phyloP scores from a whole-genome alignment of 2,329 filamentous ascomycete species.

The Cadophora sp. region DNA sequence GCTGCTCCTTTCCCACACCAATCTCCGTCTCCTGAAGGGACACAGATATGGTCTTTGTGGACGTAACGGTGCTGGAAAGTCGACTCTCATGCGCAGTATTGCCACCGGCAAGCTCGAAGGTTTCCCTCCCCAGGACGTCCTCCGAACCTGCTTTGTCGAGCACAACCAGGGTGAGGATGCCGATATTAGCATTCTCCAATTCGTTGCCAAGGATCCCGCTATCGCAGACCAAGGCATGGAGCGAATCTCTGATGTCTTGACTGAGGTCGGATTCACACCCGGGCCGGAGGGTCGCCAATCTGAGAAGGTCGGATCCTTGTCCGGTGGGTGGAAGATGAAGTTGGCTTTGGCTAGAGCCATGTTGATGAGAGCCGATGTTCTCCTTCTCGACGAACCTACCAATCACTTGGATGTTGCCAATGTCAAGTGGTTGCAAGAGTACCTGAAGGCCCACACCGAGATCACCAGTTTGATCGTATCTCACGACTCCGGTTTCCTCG shows the following conservation, averaged over 20 bases:
- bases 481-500: conserved; percentile 97
- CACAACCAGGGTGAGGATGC: conserved; percentile 99
- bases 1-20: conserved; percentile 95
- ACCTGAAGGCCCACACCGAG: conserved; percentile 93
- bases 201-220: conserved; percentile 86
- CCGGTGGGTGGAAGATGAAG: conserved; percentile 99
- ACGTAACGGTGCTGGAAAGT: conserved; percentile 97
- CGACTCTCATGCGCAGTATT: conserved; percentile 98
- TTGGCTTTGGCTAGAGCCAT: conserved; percentile 93
- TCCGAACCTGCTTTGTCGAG: conserved; percentile 97
- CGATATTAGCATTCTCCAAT: conserved; percentile 93
- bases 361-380: conserved; percentile 95
- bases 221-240: conserved; percentile 80
- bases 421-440: conserved; percentile 94
- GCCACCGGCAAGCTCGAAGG: conserved; percentile 95
- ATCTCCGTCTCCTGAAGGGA: conserved; percentile 91
- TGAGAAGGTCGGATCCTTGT: conserved; percentile 90
- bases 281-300: conserved; percentile 89
- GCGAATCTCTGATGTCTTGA: conserved; percentile 82
- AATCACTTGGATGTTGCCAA: conserved; percentile 98
- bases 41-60: conserved; percentile 97
- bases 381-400: conserved; percentile 96
- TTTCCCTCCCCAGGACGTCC: conserved; percentile 89
- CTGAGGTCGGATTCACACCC: conserved; percentile 91
- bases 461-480: conserved; percentile 98